A percentile compares a stretch with the other conserved stretches of the same genome.
Evolutionary conservation across 2,329 filamentous ascomycete genomes (phyloP).

Genomic region (Colletotrichum chrysophilum): DNA sequence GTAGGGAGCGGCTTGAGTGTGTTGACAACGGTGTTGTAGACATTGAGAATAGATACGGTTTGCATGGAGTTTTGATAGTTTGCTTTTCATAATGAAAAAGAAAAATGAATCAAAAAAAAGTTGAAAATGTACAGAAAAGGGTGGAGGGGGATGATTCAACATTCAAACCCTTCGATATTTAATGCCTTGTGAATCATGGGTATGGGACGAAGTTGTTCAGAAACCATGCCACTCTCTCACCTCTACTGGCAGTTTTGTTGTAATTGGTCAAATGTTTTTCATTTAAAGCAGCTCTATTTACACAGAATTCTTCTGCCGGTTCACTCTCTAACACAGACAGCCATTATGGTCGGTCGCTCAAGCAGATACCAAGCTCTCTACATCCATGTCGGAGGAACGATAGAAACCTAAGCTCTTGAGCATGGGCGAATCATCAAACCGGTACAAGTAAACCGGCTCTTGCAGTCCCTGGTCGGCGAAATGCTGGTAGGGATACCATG

Average conservation of each 20-base stretch:
- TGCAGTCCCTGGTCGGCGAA: constrained; percentile 34
- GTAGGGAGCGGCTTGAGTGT: neutral
- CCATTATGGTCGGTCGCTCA: neutral
- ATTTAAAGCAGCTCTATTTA: neutral
- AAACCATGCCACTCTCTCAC: neutral
- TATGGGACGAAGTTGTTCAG: neutral
- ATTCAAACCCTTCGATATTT: neutral
- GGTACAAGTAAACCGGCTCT: constrained; percentile 52
- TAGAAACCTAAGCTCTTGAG: constrained; percentile 56
- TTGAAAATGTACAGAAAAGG: neutral
- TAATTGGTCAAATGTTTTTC: neutral
- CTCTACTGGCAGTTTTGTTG: neutral
- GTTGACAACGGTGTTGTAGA: neutral
- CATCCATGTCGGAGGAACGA: constrained; percentile 40
- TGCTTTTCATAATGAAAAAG: neutral
- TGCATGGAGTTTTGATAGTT: neutral
- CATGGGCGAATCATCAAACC: constrained; percentile 62
- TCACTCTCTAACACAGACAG: neutral
- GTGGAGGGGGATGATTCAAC: neutral
- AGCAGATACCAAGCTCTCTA: constrained; percentile 40
- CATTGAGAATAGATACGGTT: neutral
- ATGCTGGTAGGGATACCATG: constrained; percentile 57
- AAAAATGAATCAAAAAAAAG: neutral
- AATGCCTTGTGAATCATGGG: neutral
- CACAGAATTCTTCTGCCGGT: neutral